Base-by-base conservation (phyloP, 805 yeast genomes). In the Metschnikowia similis region DNA sequence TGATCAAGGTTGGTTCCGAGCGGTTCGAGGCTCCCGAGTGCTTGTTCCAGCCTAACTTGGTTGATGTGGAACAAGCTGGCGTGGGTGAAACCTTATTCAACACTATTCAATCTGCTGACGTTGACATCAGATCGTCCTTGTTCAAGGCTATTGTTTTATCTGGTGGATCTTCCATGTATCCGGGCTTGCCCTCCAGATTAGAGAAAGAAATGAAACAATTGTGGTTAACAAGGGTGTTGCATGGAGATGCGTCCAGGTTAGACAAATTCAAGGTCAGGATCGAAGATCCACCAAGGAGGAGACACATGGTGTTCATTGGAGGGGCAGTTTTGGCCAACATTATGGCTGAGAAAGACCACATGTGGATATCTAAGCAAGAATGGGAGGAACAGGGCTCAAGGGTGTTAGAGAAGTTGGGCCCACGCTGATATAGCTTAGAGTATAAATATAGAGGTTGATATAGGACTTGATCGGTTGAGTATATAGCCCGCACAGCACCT, bases 151-250 rank as follows among this genome's bases (percentile, higher is more conserved):
- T 94, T 66, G 98, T 94, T 29, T 79, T 94, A 41, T 88, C 96
- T 6, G 99, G 99, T 66, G 99, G 99, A 50, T 91, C 98, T 1
- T 87, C 96, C 46, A 94, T 94, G 99, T 94, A 94, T 66, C 98
- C 99, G 1, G 99, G 99, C 30, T 80, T 94, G 59, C 99, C 99
- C 16, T 87, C 96, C 10, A 80, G 99, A 63, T 75, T 94, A 58
- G 98, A 94, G 69, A 92, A 89, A 68, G 99, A 94, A 69, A 79
- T 94, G 69, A 94, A 94, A 72, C 99, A 94, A 69, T 82, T 89
- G 59, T 94, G 98, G 98, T 84, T 87, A 58, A 84, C 95, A 2
- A 82, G 83, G 63, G 96, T 94, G 16, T 80, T 94, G 53, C 82
- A 85, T 56, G 90, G 90, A 46, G 96, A 94, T 70, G 84, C 97